These are phyloP conservation scores for Backusella morwellensis DNA, from an alignment of 192 early-diverging fungal species.

Conservation along the genomic window DNA sequence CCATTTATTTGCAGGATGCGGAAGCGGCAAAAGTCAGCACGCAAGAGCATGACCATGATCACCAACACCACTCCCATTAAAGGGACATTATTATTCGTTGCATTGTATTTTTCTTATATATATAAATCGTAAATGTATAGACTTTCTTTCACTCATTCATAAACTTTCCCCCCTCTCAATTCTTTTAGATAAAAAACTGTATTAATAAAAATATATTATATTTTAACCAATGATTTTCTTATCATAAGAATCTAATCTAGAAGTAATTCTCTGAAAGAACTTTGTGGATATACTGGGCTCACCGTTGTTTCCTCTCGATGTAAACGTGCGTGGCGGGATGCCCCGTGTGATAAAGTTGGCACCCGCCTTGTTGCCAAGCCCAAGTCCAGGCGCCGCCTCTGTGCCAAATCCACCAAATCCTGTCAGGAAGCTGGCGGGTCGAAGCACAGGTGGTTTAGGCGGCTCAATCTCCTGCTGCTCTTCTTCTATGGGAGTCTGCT, in stretches of 20 bases:
- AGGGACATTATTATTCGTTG: background rate
- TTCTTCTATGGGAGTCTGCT: background rate
- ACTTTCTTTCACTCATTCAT: background rate
- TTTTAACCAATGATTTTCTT: constrained; percentile 7
- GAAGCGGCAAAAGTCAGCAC: background rate
- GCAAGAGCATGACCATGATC: background rate
- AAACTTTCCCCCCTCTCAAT: background rate
- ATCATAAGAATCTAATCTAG: constrained; percentile 30
- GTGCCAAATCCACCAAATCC: constrained; percentile 23
- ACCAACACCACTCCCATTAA: background rate
- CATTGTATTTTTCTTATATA: background rate
- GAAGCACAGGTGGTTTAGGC: constrained; percentile 3
- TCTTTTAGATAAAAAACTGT: background rate
- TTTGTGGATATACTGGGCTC: constrained; percentile 35
- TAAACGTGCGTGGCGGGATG: constrained; percentile 14
- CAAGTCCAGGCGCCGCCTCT: background rate
- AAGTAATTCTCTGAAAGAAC: constrained; percentile 33
- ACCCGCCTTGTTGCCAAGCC: background rate
- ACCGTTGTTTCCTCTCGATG: background rate
- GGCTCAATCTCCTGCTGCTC: background rate
- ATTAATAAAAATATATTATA: background rate
- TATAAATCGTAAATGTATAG: no score
- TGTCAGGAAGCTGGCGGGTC: constrained; percentile 26
- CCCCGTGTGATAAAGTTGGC: constrained; percentile 13
- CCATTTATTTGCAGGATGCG: constrained; percentile 35